Base-by-base conservation (phyloP, 2,329 filamentous ascomycete species). In the Grosmannia huntii region DNA sequence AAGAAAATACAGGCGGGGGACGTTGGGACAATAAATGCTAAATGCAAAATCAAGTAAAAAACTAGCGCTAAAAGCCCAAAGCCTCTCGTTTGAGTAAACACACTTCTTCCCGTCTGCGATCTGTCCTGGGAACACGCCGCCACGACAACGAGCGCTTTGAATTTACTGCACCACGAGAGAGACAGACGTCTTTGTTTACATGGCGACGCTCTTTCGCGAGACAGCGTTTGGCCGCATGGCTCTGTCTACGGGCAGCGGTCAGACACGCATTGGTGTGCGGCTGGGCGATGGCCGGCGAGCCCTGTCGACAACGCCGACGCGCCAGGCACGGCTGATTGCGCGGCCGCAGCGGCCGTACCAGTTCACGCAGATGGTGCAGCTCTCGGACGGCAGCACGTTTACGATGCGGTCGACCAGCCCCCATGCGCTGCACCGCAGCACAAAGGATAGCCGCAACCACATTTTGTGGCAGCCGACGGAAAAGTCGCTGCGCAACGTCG, bases 331-430 rank as follows among this genome's bases (percentile, higher is more conserved):
- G 27, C 87, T 96, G 62, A 82, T 97, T 68, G 81, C 81, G 62
- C 89, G 94, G 19, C 90, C 90, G n/a, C 87, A 90, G 68, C 84
- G 91, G 6, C 92, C 94, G 49, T 97, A 96, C 79, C 89, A 86
- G 65, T 97, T 96, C 78, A 96, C 92, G n/a, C 94, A 99, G 74
- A 82, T 99, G 61, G 79, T 99, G 64, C 91, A 90, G 57, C 86
- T 97, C 63, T 89, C 87, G 48, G 94, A 99, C 76, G 94, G 94
- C 65, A 88, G 83, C 67, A 87, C 91, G 60, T 97, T 83, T 73
- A 84, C 86, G 54, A 79, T 85, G 67, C 87, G 87, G 69, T 91
- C 89, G 27, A 90, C 88, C 12, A 89, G 83, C 12, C 89, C 89
- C 0, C 64, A 72, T 41, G 77, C 80, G 3, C 70, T 87, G 53